Base-by-base conservation (phyloP, 2,329 filamentous ascomycete species). In the Westerdykella aurantiaca region DNA sequence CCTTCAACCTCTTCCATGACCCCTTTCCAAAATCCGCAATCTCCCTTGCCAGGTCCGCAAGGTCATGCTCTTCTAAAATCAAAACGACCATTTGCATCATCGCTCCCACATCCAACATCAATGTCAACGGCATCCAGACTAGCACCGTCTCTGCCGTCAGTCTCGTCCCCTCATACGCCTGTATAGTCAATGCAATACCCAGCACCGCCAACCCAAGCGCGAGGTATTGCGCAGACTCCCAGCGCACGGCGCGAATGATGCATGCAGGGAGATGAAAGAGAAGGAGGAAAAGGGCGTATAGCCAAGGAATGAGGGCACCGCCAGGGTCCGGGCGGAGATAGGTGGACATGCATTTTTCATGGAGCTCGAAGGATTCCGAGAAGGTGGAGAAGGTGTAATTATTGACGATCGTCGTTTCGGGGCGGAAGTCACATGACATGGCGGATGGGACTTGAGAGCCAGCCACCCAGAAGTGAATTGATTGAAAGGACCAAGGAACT, bases 161-260 rank as follows among this genome's bases (percentile, higher is more conserved):
- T 16, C n/a, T 21, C 5, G 48, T 51, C 37, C 48, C 45, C 14
- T 46, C 38, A 39, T 44, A 51, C 17, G 46, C 39, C 23, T 46
- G 48, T 21, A 43, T 37, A 4, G 48, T 45, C 31, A 51, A 33
- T 12, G 48, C 46, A n/a, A 46, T 41, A n/a, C 43, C 35, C 13
- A 51, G 33, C 12, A 49, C 25, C 1, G 43, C 48, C 7, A 51
- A 37, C 11, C 41, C 48, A 17, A 51, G 18, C 10, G 48, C 48
- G 34, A 50, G 38, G 31, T 50, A 50, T 35, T 48, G 48, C 14
- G 48, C 48, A 31, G 40, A 42, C 33, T 50, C 48, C 48, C 48
- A 50, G 22, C 41, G 31, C 9, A 48, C 45, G 3, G 41, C 48
- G 2, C 48, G 48, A n/a, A 50, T 48, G 31, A 50, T 42, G 16